phyloP scores from a whole-genome alignment of 2,329 filamentous ascomycete genomes.

The Pezizomycotina sp. region DNA sequence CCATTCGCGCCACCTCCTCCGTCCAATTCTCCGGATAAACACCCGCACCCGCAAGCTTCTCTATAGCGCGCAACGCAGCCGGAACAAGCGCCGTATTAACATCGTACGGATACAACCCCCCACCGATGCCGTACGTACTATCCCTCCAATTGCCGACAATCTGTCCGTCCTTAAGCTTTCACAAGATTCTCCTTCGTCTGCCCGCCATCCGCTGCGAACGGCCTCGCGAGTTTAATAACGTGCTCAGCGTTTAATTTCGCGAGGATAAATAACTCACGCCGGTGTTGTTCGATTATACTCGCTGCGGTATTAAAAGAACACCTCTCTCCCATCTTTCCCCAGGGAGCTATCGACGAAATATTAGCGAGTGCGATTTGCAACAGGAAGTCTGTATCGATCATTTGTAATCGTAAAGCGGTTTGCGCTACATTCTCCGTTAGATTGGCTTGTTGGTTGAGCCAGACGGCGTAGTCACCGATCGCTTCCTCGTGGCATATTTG shows the following conservation, averaged over 20 bases:
- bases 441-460: no score
- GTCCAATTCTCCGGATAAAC: slow-evolving; percentile 39
- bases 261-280: no score
- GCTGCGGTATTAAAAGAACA: no score
- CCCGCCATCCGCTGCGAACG: slow-evolving; percentile 41
- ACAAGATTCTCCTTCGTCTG: slow-evolving; percentile 39
- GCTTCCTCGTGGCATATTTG: slow-evolving; percentile 49
- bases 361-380: slow-evolving; percentile 25
- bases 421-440: slow-evolving; percentile 36
- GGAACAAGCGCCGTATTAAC: slow-evolving; percentile 48
- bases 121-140: no score
- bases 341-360: no score
- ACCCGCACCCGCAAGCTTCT: slow-evolving; percentile 35
- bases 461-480: slow-evolving; percentile 49
- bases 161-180: slow-evolving; percentile 40
- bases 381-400: slow-evolving; percentile 32
- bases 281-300: no score
- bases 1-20: slow-evolving; percentile 34
- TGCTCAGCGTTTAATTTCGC: slow-evolving; percentile 43
- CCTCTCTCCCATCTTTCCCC: no score
- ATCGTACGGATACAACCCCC: no score
- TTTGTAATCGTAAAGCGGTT: slow-evolving; percentile 41
- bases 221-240: slow-evolving; percentile 40
- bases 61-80: slow-evolving; percentile 43
- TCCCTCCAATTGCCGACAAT: slow-evolving; percentile 48